phyloP scores from a whole-genome alignment of 2,329 filamentous ascomycete species.

The Xylaria sp. region DNA sequence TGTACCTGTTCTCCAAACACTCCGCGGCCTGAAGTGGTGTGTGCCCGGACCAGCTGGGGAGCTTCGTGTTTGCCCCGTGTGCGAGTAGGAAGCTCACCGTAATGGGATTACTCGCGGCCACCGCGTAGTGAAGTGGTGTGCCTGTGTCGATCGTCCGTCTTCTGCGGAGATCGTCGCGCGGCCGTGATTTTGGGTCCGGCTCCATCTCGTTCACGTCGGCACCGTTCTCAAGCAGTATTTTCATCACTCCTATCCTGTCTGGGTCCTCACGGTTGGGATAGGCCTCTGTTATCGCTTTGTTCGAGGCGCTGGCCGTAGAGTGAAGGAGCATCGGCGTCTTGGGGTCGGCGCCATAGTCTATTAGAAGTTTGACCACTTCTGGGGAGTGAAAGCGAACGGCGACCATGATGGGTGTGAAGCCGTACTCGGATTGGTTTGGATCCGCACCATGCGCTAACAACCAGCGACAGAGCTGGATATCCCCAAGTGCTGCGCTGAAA shows the following conservation, averaged over 20 bases:
- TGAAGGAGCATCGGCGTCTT: constrained; percentile 23
- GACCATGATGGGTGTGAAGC: constrained; percentile 25
- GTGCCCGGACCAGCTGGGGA: constrained; percentile 24
- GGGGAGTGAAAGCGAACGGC: constrained; percentile 22
- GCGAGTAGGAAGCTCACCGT: constrained; percentile 23
- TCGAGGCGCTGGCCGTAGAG: constrained; percentile 21
- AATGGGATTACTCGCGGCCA: constrained; percentile 22
- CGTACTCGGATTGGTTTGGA: constrained; percentile 22
- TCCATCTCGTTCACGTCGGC: constrained; percentile 26
- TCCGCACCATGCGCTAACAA: constrained; percentile 23
- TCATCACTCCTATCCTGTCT: constrained; percentile 21
- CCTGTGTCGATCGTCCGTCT: constrained; percentile 23
- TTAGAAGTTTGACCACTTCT: constrained; percentile 20
- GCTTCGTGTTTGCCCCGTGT: constrained; percentile 21
- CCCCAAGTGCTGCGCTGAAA: constrained; percentile 20
- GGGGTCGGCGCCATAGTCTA: constrained; percentile 22
- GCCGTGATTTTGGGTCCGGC: constrained; percentile 23
- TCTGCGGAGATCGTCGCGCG: constrained; percentile 21
- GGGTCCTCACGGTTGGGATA: constrained; percentile 21
- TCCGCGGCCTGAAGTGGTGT: constrained; percentile 23
- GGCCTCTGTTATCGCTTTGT: constrained; percentile 12
- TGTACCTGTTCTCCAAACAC: constrained; percentile 16
- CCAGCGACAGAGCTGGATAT: constrained; percentile 21
- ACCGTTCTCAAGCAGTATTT: constrained; percentile 21
- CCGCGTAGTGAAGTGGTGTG: constrained; percentile 23